A percentile compares a stretch with the other conserved stretches of the same genome.
phyloP scores from a whole-genome alignment of 768 basidiomycete species.

The Mycena floridula region DNA sequence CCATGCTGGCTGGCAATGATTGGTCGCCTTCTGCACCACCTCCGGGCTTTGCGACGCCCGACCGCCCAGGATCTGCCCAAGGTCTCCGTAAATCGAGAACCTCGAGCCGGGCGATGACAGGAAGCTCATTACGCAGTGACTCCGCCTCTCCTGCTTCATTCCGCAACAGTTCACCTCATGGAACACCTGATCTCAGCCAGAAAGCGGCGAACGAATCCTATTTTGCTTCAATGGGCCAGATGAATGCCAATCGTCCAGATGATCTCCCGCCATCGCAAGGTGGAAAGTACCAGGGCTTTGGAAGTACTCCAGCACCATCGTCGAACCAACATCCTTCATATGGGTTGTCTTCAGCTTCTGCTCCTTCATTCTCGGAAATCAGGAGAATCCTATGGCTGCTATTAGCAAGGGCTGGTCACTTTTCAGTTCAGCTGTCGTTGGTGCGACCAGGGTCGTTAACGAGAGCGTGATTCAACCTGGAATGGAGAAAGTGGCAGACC shows the following conservation, averaged over 20 bases:
- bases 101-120: constrained; percentile 45
- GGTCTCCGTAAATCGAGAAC: constrained; percentile 86
- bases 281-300: constrained; percentile 90
- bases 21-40: constrained; percentile 81
- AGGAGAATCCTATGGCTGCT: constrained; percentile 81
- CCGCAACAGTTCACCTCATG: constrained; percentile 33
- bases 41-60: constrained; percentile 34
- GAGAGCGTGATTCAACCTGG: constrained; percentile 91
- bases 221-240: constrained; percentile 76
- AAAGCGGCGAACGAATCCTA: constrained; percentile 83
- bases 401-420: constrained; percentile 94
- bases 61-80: constrained; percentile 68
- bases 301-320: constrained; percentile 66
- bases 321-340: constrained; percentile 69
- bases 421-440: constrained; percentile 80
- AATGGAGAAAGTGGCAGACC: constrained; percentile 75
- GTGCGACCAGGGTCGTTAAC: constrained; percentile 72
- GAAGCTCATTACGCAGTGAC: constrained; percentile 42
- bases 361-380: constrained; percentile 78
- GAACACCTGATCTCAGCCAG: constrained; percentile 48
- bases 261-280: constrained; percentile 91
- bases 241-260: constrained; percentile 72
- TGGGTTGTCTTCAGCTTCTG: constrained; percentile 69
- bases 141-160: constrained; percentile 54
- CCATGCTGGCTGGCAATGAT: constrained; percentile 61